These are phyloP conservation scores for Metschnikowia peoriensis DNA, from an alignment of 805 yeast genomes.

Conservation along the genomic window DNA sequence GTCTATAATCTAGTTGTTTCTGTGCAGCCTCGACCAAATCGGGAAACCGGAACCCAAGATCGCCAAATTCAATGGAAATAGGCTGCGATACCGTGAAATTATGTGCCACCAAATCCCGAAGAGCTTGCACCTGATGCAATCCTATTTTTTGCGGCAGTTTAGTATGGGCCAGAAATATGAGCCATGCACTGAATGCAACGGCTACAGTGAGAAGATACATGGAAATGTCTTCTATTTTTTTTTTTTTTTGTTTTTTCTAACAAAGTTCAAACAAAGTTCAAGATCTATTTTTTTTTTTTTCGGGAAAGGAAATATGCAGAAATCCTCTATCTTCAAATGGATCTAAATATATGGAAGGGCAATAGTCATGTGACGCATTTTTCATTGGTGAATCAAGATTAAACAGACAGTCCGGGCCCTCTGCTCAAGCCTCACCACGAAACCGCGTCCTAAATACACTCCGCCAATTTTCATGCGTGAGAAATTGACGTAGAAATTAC, in stretches of 20 bases:
- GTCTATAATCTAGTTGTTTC: conserved; percentile 28
- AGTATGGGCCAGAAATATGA: neutral
- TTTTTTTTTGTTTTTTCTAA: neutral
- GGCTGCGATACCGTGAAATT: conserved; percentile 20
- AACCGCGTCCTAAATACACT: too few relatives aligned
- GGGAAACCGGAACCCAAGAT: conserved; percentile 54
- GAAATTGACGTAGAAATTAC: too few relatives aligned
- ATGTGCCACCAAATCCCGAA: conserved; percentile 12
- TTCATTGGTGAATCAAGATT: too few relatives aligned
- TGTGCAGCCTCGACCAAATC: conserved; percentile 58
- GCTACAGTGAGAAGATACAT: conserved; percentile 8
- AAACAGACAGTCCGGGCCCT: too few relatives aligned
- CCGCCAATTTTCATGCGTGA: too few relatives aligned
- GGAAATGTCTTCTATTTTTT: neutral
- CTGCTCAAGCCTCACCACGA: too few relatives aligned
- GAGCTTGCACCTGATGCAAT: conserved; percentile 4
- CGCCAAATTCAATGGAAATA: conserved; percentile 28
- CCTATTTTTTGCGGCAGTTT: neutral
- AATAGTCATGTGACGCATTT: too few relatives aligned
- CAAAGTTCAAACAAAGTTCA: neutral
- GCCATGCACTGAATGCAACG: conserved; percentile 9
- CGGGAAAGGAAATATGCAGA: too few relatives aligned
- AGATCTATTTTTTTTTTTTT: too few relatives aligned
- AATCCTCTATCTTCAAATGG: too few relatives aligned
- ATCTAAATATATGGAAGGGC: too few relatives aligned